These are phyloP conservation scores for Penicillium sp. DNA, from an alignment of 2,329 filamentous ascomycete genomes.

Conservation along the genomic window DNA sequence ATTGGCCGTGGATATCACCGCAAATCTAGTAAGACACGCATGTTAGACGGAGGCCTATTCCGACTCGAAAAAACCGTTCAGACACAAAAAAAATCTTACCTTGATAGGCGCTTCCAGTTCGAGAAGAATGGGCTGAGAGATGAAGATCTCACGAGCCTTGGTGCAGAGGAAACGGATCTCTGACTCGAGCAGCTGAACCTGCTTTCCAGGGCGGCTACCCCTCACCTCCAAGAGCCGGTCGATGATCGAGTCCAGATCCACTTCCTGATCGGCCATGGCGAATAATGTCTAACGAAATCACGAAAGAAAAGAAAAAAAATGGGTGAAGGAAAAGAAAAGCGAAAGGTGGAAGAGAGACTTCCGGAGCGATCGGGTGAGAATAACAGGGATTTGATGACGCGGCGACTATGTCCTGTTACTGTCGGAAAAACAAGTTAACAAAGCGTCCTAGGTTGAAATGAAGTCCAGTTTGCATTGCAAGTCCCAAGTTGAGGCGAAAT, in stretches of 20 bases:
- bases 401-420: constrained; percentile 34
- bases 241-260: constrained; percentile 99
- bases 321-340: constrained; percentile 20
- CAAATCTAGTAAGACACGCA: constrained; percentile 69
- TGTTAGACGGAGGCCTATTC: constrained; percentile 17
- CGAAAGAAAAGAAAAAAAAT: constrained; percentile 24
- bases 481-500: constrained; percentile 2
- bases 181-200: constrained; percentile 92
- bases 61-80: not conserved
- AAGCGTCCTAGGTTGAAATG: constrained; percentile 13
- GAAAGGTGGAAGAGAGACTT: constrained; percentile 32
- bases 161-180: constrained; percentile 98
- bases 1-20: constrained; percentile 98
- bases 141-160: constrained; percentile 98
- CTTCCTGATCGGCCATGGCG: constrained; percentile 76
- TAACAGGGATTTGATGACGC: constrained; percentile 32
- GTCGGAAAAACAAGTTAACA: constrained; percentile 17
- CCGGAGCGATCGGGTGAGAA: constrained; percentile 30
- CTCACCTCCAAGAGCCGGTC: constrained; percentile 96
- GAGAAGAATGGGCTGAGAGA: constrained; percentile 95
- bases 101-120: constrained; percentile 99
- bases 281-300: constrained; percentile 38
- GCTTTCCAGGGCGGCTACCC: constrained; percentile 96
- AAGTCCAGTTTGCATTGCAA: constrained; percentile 14
- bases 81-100: constrained; percentile 54